Base-by-base conservation (phyloP, 23 red algal species). In the Agarophyton chilense region DNA sequence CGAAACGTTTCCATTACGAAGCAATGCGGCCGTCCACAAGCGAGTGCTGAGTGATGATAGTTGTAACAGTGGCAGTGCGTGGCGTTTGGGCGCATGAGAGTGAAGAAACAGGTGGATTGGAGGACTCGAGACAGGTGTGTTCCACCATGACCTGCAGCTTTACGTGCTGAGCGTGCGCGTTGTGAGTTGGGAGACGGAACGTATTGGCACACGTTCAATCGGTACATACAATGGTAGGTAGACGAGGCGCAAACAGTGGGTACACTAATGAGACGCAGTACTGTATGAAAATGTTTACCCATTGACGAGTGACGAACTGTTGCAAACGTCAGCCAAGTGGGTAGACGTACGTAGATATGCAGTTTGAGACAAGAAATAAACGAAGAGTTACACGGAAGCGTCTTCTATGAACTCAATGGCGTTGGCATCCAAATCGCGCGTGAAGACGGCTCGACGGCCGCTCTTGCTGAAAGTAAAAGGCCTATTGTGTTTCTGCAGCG, bases 321-420 rank as follows among this genome's bases (percentile, higher is more conserved):
- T 58, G 55, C 55, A 28, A 58, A 58, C 55, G 55, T 58, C 55
- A 58, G 22, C 2, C 8, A n/a, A n/a, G n/a, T n/a, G n/a, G n/a
- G n/a, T n/a, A n/a, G n/a, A n/a, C n/a, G n/a, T n/a, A n/a, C n/a
- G n/a, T n/a, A n/a, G n/a, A n/a, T n/a, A n/a, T n/a, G 4, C 13
- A 17, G 6, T 13, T 21, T 21, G 14, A 54, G 51, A 54, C 51
- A 54, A 54, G 51, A 54, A 5, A 54, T 38, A 6, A 66, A 32
- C 13, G 8, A 66, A 34, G 2, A 4, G 44, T 24, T 51, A 85
- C 57, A 61, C 29, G 2, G 61, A 67, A 28, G 84, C 1, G 21
- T 77, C 84, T 52, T 98, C 96, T 10, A 98, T 93, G 89, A 98
- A 95, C 79, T 98, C 96, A 10, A 98, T 60, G 21, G 96, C 96